Evolutionary conservation across 768 basidiomycete species (phyloP), one percentile per base, ranked within the genome.

Genomic region (Mrakia frigida): DNA sequence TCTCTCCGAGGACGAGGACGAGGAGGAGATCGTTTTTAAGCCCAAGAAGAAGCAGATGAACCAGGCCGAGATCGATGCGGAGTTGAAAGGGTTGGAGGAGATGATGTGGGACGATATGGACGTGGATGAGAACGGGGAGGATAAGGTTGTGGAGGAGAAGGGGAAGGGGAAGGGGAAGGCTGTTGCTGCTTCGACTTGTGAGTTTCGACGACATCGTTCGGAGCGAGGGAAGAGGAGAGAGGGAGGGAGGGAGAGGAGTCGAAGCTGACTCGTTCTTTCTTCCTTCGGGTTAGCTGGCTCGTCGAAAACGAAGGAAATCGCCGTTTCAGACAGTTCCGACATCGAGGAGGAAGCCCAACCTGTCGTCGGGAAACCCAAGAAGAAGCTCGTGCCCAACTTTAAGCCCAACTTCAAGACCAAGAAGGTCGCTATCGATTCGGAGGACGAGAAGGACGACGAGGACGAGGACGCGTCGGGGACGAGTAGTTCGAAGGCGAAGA

Each of bases 91-190:
- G 23, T 37, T 68, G 18, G 65, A 37, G 21, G 35, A 25, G 35
- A 68, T 63, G n/a, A 28, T 35, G 65, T 35, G 39, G 35, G 65
- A 68, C 25, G 65, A 68, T 37, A 68, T 68, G 65, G 65, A 68
- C 14, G 37, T 68, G 16, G 65, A 68, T 37, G 65, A 68, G 21
- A 41, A 39, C 65, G 65, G 65, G 6, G 65, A 68, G 23, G 65
- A 68, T 7, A 35, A 28, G 21, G 65, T 39, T 21, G 39, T 43
- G 18, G 39, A 43, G 18, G 65, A 6, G 37, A 43, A 68, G 35
- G 65, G 65, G 35, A 68, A 68, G 35, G 65, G 39, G 35, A 41
- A 39, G 35, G 65, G 10, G 25, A 68, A 35, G 63, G 63, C 39
- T n/a, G n/a, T n/a, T n/a, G n/a, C n/a, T n/a, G n/a, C n/a, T 39